Evolutionary conservation across 768 basidiomycete species (phyloP), one percentile per base, ranked within the genome.

Genomic region (Obba rivulosa): DNA sequence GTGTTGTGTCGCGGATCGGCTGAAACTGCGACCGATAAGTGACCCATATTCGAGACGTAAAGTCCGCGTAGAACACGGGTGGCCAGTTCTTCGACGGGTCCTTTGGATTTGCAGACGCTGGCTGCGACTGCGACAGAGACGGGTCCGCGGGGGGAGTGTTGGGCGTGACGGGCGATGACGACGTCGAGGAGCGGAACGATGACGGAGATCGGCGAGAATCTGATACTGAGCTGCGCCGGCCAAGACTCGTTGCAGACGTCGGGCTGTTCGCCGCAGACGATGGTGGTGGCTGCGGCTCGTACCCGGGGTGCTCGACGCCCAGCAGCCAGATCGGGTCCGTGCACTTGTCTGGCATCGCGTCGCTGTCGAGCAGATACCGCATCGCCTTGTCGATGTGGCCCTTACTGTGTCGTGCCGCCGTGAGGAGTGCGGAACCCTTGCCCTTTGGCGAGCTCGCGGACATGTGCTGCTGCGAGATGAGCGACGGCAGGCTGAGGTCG

Each of bases 11-110:
- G 37, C 81, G 73, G 57, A 98, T 93, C 2, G 91, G 85, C 0
- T 79, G 56, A 53, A 94, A 95, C 35, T 92, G 85, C 2, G 83
- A 83, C 20, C 94, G 87, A 67, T 98, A 98, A 0, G 93, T 95
- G 38, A 94, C 76, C 87, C 92, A 96, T 43, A 96, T 74, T 5
- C 87, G 75, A 1, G 89, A 89, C 0, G 83, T 83, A 64, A 95
- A 97, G 67, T 97, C 94, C 11, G 77, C 73, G 60, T 93, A 92
- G 63, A 96, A 96, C 31, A 78, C 76, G 8, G 83, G 77, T 0
- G 89, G 88, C 90, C 90, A 92, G 58, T 78, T 71, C 16, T 69
- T 72, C 0, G 69, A 65, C 0, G 79, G 76, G 50, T 78, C 63
- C 56, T 68, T 67, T 24, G 57, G 53, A 41, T 59, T 51, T 46